Base-by-base conservation (phyloP, 2,329 filamentous ascomycete species). In the Penicillium sp. region DNA sequence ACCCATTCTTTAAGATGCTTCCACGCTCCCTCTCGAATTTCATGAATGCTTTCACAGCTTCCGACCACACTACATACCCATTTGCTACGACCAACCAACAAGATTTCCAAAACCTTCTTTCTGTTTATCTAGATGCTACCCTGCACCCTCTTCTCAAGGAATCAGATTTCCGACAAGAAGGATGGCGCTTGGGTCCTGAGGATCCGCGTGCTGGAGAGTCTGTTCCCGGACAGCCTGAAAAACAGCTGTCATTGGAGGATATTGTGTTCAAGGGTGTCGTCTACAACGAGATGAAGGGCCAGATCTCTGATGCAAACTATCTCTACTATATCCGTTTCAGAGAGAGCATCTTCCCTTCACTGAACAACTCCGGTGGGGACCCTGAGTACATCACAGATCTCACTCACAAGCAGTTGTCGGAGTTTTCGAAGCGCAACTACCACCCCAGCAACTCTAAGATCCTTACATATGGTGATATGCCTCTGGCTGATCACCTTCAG, bases 1-100 rank as follows among this genome's bases (percentile, higher is more conserved):
- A 99, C 70, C 94, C 94, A 0, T 99, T 99, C 81, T 99, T 99
- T 82, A 99, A 97, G 83, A 99, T 99, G 94, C 84, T 99, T 26
- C 94, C 94, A 22, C 87, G 94, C 66, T 97, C 94, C 5, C 82
- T 99, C n/a, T 97, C 94, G 62, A 99, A 97, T 76, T 99, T 97
- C 72, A 99, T 99, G 94, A 99, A 99, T 74, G 94, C 94, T 59
- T 96, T 97, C 72, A 99, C 94, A 40, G 92, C 92, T 26, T 89
- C 92, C 22, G 93, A 97, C 69, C 92, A 99, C 73, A 99, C 94
- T 11, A 96, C 91, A 64, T 99, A 99, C 71, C 94, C 94, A 2
- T 99, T 99, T 74, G 92, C 94, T 55, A 99, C 94, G 2, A 99
- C 94, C 24, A 99, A 99, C 69, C 81, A 85, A 20, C 91, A 96